A percentile compares a stretch with the other conserved stretches of the same genome.
phyloP scores from a whole-genome alignment of 495 filamentous ascomycete species.

The Aspergillus saccharolyticus region DNA sequence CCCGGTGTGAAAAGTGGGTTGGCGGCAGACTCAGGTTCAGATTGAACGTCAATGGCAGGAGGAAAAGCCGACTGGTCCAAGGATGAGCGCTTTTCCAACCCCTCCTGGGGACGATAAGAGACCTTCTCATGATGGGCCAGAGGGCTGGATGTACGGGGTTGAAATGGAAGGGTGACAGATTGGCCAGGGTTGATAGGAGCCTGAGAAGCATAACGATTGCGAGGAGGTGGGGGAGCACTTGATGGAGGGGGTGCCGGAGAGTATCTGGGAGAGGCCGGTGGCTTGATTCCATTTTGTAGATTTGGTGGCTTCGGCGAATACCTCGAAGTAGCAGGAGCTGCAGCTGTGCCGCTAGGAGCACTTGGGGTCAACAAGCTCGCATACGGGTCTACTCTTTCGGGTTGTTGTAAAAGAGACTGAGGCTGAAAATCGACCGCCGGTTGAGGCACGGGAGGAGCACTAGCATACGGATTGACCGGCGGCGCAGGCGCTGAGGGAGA shows the following conservation, averaged over 20 bases:
- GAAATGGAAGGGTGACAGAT: constrained; percentile 59
- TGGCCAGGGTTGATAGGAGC: constrained; percentile 40
- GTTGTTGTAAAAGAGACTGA: constrained; percentile 43
- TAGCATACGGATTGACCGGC: constrained; percentile 18
- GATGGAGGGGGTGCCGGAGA: constrained; percentile 43
- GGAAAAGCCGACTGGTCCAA: constrained; percentile 26
- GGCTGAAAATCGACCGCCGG: constrained; percentile 9
- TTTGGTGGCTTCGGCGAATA: constrained; percentile 39
- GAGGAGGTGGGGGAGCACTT: constrained; percentile 31
- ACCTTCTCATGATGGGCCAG: constrained; percentile 59
- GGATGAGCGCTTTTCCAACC: constrained; percentile 21
- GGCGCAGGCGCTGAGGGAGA: constrained; percentile 10
- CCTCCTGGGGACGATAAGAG: constrained; percentile 32
- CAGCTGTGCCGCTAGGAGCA: constrained; percentile 31
- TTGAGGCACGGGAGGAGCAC: constrained; percentile 23
- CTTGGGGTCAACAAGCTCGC: constrained; percentile 32
- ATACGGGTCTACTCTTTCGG: constrained; percentile 62
- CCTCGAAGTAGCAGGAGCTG: constrained; percentile 33
- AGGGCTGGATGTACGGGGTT: constrained; percentile 80
- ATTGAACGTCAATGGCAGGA: constrained; percentile 18
- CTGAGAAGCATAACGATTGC: constrained; percentile 48
- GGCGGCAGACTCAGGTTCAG: constrained; percentile 17
- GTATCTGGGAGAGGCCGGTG: constrained; percentile 33
- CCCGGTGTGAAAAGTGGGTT: constrained; percentile 11
- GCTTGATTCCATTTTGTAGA: constrained; percentile 28